phyloP scores from a whole-genome alignment of 257 asterid species.

The Voacanga thouarsii region DNA sequence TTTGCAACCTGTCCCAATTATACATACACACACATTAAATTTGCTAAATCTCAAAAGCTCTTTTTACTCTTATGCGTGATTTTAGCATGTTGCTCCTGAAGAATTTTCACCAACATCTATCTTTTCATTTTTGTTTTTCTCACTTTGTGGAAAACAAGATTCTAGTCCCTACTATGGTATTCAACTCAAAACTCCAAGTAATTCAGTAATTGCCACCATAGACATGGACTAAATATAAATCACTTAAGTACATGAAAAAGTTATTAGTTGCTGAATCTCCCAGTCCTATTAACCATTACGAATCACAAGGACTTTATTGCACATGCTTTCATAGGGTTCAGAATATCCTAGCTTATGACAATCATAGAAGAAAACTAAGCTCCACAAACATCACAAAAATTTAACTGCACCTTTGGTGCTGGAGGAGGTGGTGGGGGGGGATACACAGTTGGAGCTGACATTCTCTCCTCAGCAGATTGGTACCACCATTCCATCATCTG shows the following conservation, averaged over 20 bases:
- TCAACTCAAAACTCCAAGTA: background rate
- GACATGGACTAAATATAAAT: background rate
- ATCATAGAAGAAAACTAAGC: background rate
- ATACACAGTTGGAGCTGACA: slow-evolving; percentile 96
- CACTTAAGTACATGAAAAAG: too few species aligned
- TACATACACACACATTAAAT: background rate
- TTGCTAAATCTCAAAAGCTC: background rate
- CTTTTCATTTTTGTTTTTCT: background rate
- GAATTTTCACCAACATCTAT: background rate
- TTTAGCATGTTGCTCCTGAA: too few species aligned
- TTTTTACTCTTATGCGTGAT: background rate
- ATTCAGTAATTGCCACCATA: background rate
- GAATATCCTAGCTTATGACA: background rate
- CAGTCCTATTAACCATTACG: background rate
- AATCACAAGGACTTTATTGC: background rate
- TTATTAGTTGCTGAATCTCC: background rate
- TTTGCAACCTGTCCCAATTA: slow-evolving; percentile 63
- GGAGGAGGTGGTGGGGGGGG: slow-evolving; percentile 99
- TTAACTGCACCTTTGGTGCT: slow-evolving; percentile 66
- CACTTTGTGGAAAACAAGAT: background rate
- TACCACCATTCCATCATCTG: slow-evolving; percentile 99
- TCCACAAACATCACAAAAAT: background rate
- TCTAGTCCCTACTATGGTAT: background rate
- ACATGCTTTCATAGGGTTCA: background rate
- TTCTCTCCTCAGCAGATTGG: slow-evolving; percentile 98